These are phyloP conservation scores for Pythium folliculosum DNA, from an alignment of 352 stramenopile genomes.

Conservation along the genomic window DNA sequence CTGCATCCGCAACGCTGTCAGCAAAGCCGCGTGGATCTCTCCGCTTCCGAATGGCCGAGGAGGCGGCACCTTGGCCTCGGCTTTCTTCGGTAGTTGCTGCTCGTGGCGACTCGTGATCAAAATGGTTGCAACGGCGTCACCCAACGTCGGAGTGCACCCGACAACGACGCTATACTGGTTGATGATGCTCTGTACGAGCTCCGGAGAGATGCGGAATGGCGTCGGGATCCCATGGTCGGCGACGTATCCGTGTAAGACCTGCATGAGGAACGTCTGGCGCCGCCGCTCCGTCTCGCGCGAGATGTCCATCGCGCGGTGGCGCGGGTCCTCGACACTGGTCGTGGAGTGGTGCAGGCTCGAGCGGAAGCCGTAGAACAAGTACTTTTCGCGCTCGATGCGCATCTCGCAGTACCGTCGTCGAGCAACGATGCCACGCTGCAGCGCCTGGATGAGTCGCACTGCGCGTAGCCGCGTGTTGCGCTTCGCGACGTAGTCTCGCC, in stretches of 20 bases:
- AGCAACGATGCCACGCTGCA: conserved; percentile 66
- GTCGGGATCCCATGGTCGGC: conserved; percentile 38
- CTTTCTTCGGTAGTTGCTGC: conserved; percentile 5
- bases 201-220: conserved; percentile 37
- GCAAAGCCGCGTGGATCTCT: conserved; percentile 55
- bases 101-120: conserved; percentile 17
- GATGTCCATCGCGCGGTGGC: conserved; percentile 36
- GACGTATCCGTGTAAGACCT: conserved; percentile 61
- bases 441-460: conserved; percentile 60
- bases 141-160: conserved; percentile 51
- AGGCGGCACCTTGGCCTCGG: conserved; percentile 4
- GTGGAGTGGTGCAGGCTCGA: conserved; percentile 56
- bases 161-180: conserved; percentile 71
- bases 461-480: conserved; percentile 50
- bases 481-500: conserved; percentile 51
- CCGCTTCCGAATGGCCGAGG: conserved; percentile 33
- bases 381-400: conserved; percentile 58
- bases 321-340: conserved; percentile 44
- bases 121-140: conserved; percentile 41
- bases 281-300: conserved; percentile 42
- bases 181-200: conserved; percentile 44
- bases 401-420: conserved; percentile 54
- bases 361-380: conserved; percentile 68
- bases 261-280: conserved; percentile 67
- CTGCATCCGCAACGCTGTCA: conserved; percentile 53